Evolutionary conservation across 129 eudicot species (phyloP), one percentile per base, ranked within the genome.

Genomic region (Escallonia herrerae): DNA sequence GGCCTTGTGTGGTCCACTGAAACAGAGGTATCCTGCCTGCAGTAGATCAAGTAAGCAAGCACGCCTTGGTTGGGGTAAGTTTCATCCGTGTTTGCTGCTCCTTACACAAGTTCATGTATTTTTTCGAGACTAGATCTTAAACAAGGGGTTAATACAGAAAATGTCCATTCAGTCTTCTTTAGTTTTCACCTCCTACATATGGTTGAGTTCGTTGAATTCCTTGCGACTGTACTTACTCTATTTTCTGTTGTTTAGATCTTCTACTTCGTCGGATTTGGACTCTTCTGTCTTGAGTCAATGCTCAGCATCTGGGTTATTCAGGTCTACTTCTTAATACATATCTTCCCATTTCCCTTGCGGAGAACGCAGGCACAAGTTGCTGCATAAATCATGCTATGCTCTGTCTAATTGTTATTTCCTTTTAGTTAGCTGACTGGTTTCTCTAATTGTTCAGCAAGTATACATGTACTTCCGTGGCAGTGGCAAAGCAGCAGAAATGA

Each of bases 391-490:
- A 49, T 3, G 13, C 12, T 49, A 5, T 51, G 1, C 12, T 51
- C 13, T 11, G 12, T 3, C 12, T 6, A 51, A 6, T 51, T 51
- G 56, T 62, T 41, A 39, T 10, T 72, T 6, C 10, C 8, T 54
- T 44, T 11, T 33, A 45, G 68, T 45, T 10, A 38, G 48, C 41
- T 7, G 39, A 40, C 47, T 69, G 70, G 44, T 57, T 12, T 64
- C 15, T 72, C 4, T 58, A 49, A 39, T 65, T 48, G 41, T 82
- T 84, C 99, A 94, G 97, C 99, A 94, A 94, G 97, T 89, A 62
- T 86, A 89, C 73, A 94, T 89, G 97, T 89, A 94, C 55, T 94
- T 94, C 90, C 86, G 97, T 9, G 97, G 97, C 48, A 94, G 93
- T 15, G 97, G 99, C 7, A 65, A 68, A 79, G 97, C 90, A 0